A percentile compares a stretch with the other conserved stretches of the same genome.
phyloP scores from a whole-genome alignment of 768 basidiomycete genomes.

The Leucocoprinus leucothites region DNA sequence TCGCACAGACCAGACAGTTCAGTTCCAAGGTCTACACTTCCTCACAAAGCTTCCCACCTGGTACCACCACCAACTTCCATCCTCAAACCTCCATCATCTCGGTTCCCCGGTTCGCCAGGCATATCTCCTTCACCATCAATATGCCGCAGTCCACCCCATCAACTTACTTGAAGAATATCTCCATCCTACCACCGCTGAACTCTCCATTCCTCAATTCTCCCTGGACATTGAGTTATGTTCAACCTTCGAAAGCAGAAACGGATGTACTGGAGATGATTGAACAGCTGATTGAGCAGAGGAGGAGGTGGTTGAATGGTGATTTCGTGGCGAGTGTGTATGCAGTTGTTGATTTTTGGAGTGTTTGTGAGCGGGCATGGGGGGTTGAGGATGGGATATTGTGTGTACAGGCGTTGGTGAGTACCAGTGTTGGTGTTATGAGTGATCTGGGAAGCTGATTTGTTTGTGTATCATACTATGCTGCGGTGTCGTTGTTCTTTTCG shows the following conservation, averaged over 20 bases:
- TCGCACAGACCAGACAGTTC: neutral
- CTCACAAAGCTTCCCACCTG: neutral
- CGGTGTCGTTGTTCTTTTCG: too few relatives aligned
- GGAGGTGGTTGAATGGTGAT: slow-evolving; percentile 94
- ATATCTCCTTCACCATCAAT: neutral
- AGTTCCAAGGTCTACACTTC: neutral
- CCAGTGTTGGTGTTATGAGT: neutral
- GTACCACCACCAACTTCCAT: slow-evolving; percentile 1
- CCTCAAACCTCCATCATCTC: neutral
- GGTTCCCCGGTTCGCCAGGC: neutral
- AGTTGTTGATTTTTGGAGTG: slow-evolving; percentile 85
- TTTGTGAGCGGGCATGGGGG: slow-evolving; percentile 84
- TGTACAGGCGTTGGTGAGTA: slow-evolving; percentile 78
- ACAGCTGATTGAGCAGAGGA: slow-evolving; percentile 90
- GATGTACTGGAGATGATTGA: slow-evolving; percentile 93
- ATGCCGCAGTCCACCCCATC: neutral
- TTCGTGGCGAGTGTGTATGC: slow-evolving; percentile 86
- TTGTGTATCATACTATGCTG: slow-evolving; percentile 67
- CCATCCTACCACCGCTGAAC: neutral
- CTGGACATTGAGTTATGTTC: slow-evolving; percentile 91
- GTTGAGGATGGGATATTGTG: slow-evolving; percentile 93
- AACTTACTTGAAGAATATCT: neutral
- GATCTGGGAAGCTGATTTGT: neutral
- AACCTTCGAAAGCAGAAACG: slow-evolving; percentile 92
- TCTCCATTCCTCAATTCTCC: slow-evolving; percentile 12